Conservation (phyloP, 1,284 basidiomycete genomes). For the Neolentinus lepideus region DNA sequence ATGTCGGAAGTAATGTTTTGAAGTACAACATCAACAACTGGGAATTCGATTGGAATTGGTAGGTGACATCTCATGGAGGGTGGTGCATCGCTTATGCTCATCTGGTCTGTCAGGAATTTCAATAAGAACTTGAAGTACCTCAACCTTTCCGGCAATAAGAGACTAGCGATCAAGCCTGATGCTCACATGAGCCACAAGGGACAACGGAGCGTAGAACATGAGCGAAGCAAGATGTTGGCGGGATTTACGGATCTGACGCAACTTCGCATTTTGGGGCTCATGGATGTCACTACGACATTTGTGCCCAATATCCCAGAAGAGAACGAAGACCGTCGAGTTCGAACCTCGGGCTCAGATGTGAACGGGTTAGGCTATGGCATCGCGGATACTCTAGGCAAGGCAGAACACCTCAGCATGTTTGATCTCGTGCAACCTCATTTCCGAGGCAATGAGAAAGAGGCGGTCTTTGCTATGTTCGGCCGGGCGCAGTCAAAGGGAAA, state of each 20-base stretch:
- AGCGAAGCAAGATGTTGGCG: conserved; percentile 48
- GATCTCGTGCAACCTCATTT: conserved; percentile 93
- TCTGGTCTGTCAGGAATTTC: conserved; percentile 73
- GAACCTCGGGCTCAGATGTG: conserved; percentile 88
- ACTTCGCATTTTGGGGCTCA: conserved; percentile 87
- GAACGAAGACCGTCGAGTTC: conserved; percentile 84
- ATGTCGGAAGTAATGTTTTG: conserved; percentile 91
- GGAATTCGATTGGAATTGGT: conserved; percentile 99
- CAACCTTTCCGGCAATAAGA: conserved; percentile 84
- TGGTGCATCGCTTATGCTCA: conserved; percentile 4
- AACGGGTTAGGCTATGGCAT: conserved; percentile 97
- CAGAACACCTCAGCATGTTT: conserved; percentile 81
- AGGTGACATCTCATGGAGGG: conserved; percentile 12
- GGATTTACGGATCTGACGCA: conserved; percentile 84
- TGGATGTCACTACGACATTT: conserved; percentile 94
- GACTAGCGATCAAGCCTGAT: conserved; percentile 80
- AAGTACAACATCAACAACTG: conserved; percentile 99
- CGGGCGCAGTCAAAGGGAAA: conserved; percentile 59
- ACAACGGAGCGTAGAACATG: conserved; percentile 13
- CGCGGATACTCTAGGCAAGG: conserved; percentile 85
- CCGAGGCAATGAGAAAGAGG: conserved; percentile 71
- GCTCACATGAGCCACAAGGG: conserved; percentile 26
- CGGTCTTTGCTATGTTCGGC: conserved; percentile 97
- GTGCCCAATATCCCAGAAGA: conserved; percentile 81
- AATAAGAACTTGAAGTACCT: conserved; percentile 90